Evolutionary conservation across 2,329 filamentous ascomycete genomes (phyloP).

Genomic region (Ceratocystis destructans): DNA sequence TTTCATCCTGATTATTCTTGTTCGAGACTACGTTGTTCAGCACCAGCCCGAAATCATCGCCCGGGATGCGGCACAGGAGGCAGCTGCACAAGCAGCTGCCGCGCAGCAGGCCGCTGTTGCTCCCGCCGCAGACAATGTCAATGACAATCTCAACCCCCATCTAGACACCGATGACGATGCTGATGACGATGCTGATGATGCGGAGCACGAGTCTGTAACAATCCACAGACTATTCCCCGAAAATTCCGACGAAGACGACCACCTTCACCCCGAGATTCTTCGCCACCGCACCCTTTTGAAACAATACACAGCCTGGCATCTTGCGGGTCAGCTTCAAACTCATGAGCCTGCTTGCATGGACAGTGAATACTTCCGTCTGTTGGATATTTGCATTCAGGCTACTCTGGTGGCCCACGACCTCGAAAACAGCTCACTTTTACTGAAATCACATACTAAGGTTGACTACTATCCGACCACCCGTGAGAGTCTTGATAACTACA

Average conservation of each 20-base stretch:
- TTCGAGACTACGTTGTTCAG: conserved; percentile 94
- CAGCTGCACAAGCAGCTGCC: background rate
- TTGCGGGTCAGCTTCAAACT: background rate
- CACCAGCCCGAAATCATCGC: conserved; percentile 89
- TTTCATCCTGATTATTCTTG: conserved; percentile 93
- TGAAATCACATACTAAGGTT: background rate
- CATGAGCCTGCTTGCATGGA: background rate
- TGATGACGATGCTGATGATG: background rate
- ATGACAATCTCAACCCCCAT: background rate
- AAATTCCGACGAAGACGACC: background rate
- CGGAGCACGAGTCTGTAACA: background rate
- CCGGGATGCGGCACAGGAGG: conserved; percentile 40
- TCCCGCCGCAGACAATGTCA: background rate
- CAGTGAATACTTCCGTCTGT: background rate
- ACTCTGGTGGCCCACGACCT: background rate
- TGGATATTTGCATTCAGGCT: background rate
- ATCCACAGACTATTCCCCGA: background rate
- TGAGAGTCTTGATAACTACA: background rate
- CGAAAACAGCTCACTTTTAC: background rate
- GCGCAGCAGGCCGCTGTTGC: background rate
- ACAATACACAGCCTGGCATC: background rate
- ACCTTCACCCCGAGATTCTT: background rate
- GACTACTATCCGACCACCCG: background rate
- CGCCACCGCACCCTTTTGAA: background rate
- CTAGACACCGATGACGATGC: background rate